A percentile compares a stretch with the other conserved stretches of the same genome.
Conservation (phyloP, 129 eudicot species). For the Sambucus nigra region DNA sequence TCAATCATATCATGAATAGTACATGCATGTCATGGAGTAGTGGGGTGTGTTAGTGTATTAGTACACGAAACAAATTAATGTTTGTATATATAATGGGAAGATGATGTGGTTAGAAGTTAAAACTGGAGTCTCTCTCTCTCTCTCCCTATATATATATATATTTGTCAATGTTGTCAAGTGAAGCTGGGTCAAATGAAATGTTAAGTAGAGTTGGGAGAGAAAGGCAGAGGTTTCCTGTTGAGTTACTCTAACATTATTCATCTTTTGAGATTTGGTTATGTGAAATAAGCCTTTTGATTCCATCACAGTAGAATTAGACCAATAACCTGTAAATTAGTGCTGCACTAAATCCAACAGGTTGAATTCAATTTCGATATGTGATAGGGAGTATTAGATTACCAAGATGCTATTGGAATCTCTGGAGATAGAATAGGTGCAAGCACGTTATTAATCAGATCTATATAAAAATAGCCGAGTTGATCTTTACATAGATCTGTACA, state of each 20-base stretch:
- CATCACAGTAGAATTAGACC: background rate
- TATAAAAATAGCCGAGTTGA: background rate
- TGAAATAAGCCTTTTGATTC: background rate
- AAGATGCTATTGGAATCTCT: too few species aligned
- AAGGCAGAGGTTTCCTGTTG: background rate
- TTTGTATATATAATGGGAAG: background rate
- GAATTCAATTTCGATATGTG: background rate
- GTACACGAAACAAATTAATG: background rate
- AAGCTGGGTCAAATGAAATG: background rate
- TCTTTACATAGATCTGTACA: background rate
- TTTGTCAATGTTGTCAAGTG: background rate
- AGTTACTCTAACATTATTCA: background rate
- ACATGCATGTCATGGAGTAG: background rate
- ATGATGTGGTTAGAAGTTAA: background rate
- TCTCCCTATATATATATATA: too few species aligned
- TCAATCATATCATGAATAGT: too few species aligned
- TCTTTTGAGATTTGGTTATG: background rate
- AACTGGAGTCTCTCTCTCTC: background rate
- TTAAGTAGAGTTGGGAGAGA: background rate
- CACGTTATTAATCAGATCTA: too few species aligned
- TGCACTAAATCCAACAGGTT: too few species aligned
- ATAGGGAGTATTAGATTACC: too few species aligned
- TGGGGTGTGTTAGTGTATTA: too few species aligned
- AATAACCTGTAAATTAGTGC: too few species aligned
- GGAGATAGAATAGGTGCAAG: too few species aligned